phyloP scores from a whole-genome alignment of 768 basidiomycete species.

The Pisolithus tinctorius region DNA sequence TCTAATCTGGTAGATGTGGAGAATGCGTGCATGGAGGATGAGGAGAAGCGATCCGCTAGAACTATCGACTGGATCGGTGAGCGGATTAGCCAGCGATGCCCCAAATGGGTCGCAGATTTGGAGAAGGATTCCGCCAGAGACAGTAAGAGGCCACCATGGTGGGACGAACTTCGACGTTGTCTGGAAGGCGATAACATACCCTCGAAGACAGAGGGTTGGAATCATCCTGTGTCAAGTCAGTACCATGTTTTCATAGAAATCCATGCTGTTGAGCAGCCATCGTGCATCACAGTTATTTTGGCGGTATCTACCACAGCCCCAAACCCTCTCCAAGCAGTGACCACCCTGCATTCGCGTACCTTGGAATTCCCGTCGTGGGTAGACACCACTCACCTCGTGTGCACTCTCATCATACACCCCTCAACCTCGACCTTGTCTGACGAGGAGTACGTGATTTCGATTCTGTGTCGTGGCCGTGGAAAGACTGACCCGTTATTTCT shows the following conservation, averaged over 20 bases:
- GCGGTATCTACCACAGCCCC: conserved; percentile 78
- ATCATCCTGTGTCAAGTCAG: conserved; percentile 78
- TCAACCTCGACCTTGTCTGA: conserved; percentile 59
- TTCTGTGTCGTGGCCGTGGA: not conserved
- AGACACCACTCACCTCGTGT: conserved; percentile 62
- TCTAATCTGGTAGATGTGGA: conserved; percentile 71
- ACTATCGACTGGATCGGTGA: conserved; percentile 84
- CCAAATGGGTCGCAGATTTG: conserved; percentile 66
- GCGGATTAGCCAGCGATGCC: conserved; percentile 55
- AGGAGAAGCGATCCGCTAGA: conserved; percentile 69
- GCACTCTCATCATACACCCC: conserved; percentile 75
- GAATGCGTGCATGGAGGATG: conserved; percentile 67
- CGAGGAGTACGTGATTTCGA: conserved; percentile 58
- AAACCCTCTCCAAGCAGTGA: conserved; percentile 76
- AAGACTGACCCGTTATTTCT: conserved; percentile 5
- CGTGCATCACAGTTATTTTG: conserved; percentile 50
- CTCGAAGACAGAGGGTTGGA: conserved; percentile 72
- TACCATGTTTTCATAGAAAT: conserved; percentile 12
- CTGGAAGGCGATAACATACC: conserved; percentile 73
- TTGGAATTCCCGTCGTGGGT: conserved; percentile 78
- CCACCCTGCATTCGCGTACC: conserved; percentile 60
- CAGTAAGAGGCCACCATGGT: conserved; percentile 63
- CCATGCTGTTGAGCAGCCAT: conserved; percentile 4
- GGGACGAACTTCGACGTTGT: conserved; percentile 78
- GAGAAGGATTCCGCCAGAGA: conserved; percentile 40